Percentiles rank a stretch among this genome's conserved stretches.
phyloP scores from a whole-genome alignment of 1,284 basidiomycete genomes.

The Coriolopsis trogii region DNA sequence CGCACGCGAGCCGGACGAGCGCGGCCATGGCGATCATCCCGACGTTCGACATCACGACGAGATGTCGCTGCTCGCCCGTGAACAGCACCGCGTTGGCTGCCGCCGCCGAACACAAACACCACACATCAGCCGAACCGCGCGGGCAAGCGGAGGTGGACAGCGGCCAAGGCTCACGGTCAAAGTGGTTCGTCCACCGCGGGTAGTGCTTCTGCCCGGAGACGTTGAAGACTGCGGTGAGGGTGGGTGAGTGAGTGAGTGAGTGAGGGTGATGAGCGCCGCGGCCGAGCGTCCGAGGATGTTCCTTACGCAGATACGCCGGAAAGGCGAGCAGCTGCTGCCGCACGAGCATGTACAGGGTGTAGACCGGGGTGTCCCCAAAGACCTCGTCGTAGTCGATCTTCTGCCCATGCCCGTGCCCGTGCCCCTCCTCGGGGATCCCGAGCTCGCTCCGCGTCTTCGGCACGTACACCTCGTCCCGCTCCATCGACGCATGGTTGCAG shows the following conservation, averaged over 20 bases:
- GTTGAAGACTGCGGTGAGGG: slow-evolving; percentile 48
- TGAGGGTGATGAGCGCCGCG: no score
- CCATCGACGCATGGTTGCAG: slow-evolving; percentile 43
- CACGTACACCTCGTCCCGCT: slow-evolving; percentile 64
- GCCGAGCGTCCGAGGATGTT: no score
- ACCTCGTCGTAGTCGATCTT: slow-evolving; percentile 56
- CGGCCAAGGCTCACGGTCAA: slow-evolving; percentile 58
- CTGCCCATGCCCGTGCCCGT: no score
- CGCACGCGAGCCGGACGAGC: slow-evolving; percentile 38
- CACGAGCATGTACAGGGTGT: slow-evolving; percentile 54
- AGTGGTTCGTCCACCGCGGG: slow-evolving; percentile 67
- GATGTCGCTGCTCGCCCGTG: slow-evolving; percentile 50
- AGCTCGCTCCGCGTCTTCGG: slow-evolving; percentile 58
- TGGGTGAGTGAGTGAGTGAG: no score
- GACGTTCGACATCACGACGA: slow-evolving; percentile 56
- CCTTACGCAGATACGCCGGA: slow-evolving; percentile 65
- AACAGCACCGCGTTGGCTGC: slow-evolving; percentile 58
- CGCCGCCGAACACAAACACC: no score
- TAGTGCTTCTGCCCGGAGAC: slow-evolving; percentile 70
- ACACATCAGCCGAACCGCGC: not conserved
- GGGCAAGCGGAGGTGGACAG: no score
- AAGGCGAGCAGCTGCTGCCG: slow-evolving; percentile 77
- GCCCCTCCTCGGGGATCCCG: slow-evolving; percentile 47
- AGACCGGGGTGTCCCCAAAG: slow-evolving; percentile 62
- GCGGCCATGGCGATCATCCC: slow-evolving; percentile 53